Percentiles rank a stretch among this genome's conserved stretches.
Evolutionary conservation across 2,329 filamentous ascomycete species (phyloP).

Genomic region (Arachnomyces sp.): DNA sequence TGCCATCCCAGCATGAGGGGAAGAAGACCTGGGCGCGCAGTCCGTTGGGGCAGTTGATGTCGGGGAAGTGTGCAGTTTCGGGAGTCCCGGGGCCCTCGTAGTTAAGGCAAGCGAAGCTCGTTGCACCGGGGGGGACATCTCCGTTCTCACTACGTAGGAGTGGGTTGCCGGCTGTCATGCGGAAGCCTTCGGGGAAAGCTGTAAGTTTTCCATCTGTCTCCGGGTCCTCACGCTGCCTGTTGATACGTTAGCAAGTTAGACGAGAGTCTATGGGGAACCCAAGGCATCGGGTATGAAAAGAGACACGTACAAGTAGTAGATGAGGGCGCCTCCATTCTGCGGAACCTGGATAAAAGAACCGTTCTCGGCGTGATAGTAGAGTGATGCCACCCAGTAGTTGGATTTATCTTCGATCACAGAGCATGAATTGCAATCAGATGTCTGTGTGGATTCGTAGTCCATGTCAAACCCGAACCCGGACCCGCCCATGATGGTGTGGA

Average conservation of each 20-base stretch:
- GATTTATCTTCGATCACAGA: conserved; percentile 38
- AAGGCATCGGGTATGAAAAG: too few relatives aligned
- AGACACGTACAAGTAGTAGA: too few relatives aligned
- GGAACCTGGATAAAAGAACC: conserved; percentile 38
- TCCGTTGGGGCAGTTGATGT: conserved; percentile 30
- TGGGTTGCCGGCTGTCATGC: conserved; percentile 61
- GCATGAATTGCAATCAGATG: conserved; percentile 30
- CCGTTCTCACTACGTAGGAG: conserved; percentile 35
- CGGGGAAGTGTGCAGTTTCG: conserved; percentile 54
- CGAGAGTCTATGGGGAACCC: too few relatives aligned
- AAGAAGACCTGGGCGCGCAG: conserved; percentile 25
- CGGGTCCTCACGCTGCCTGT: too few relatives aligned
- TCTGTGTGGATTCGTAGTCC: conserved; percentile 31
- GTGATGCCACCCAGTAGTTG: conserved; percentile 43
- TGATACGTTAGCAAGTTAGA: too few relatives aligned
- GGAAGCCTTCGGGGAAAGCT: conserved; percentile 62
- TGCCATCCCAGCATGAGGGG: conserved; percentile 25
- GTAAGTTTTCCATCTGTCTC: conserved; percentile 50
- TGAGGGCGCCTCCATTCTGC: conserved; percentile 19
- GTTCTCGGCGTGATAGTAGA: conserved; percentile 40
- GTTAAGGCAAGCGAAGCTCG: conserved; percentile 48
- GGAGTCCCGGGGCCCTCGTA: conserved; percentile 33
- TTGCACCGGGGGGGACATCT: conserved; percentile 45
- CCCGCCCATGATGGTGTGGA: conserved; percentile 42
- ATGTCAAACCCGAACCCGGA: conserved; percentile 41